phyloP scores from a whole-genome alignment of 2,329 filamentous ascomycete species.

The Cordyceps cicadae region DNA sequence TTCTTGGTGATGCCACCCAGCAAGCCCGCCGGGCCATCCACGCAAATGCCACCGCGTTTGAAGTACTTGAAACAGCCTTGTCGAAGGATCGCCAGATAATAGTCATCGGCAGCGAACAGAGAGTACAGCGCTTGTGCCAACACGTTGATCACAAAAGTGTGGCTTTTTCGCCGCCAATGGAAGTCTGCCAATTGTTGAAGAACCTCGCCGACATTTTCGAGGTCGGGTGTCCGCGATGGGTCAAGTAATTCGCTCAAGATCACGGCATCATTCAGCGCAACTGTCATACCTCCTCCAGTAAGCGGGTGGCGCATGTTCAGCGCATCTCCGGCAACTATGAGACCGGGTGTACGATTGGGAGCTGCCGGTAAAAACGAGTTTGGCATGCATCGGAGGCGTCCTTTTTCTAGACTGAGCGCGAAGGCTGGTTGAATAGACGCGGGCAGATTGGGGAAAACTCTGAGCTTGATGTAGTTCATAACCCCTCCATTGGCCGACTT shows the following conservation, averaged over 20 bases:
- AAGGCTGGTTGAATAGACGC: background rate
- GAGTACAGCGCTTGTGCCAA: background rate
- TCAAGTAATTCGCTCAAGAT: background rate
- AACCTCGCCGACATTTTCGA: background rate
- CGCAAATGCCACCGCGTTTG: background rate
- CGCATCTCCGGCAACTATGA: background rate
- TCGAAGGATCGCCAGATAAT: background rate
- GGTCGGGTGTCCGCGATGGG: background rate
- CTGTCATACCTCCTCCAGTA: background rate
- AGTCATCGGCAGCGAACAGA: background rate
- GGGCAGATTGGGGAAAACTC: background rate
- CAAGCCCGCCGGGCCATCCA: background rate
- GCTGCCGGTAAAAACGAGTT: background rate
- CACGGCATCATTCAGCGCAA: background rate
- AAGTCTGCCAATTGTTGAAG: background rate
- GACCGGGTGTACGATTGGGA: background rate
- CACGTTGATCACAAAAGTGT: background rate
- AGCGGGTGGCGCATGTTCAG: background rate
- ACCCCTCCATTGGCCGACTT: background rate
- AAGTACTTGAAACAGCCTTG: background rate
- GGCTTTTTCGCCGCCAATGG: background rate
- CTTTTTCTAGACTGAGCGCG: background rate
- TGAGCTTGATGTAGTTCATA: background rate
- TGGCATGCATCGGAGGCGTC: background rate
- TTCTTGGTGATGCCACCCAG: background rate